These are phyloP conservation scores for Vinca minor DNA, from an alignment of 257 asterid genomes.

Conservation along the genomic window DNA sequence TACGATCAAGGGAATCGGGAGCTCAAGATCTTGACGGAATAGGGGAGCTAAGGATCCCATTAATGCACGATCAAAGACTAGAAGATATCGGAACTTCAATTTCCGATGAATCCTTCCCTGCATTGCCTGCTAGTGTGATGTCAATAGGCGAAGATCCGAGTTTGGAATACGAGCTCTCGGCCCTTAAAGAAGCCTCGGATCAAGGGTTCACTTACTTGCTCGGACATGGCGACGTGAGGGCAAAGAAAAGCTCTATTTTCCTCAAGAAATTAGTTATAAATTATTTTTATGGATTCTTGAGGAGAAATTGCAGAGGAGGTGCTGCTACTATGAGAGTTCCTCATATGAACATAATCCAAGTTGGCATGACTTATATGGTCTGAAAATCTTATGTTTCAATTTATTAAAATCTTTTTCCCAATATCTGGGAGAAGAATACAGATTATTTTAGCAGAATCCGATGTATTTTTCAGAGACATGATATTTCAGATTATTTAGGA, in stretches of 20 bases:
- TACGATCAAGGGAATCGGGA: constrained; percentile 34
- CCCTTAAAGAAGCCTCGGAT: constrained; percentile 57
- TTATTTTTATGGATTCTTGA: constrained; percentile 76
- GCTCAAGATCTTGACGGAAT: constrained; percentile 32
- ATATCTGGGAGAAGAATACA: no score
- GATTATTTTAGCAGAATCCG: no score
- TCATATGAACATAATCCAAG: constrained; percentile 68
- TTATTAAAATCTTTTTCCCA: no score
- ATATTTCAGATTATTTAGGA: no score
- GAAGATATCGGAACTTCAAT: constrained; percentile 22
- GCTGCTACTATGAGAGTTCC: constrained; percentile 90
- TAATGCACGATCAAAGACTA: constrained; percentile 37
- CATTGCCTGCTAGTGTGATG: constrained; percentile 48
- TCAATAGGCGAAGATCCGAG: constrained; percentile 60
- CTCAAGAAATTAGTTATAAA: constrained; percentile 70
- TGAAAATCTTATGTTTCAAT: no score
- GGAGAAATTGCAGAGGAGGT: constrained; percentile 91
- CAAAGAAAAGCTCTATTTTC: constrained; percentile 69
- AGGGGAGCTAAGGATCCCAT: constrained; percentile 41
- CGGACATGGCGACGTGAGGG: constrained; percentile 83
- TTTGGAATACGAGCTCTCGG: constrained; percentile 81
- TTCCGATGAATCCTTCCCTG: constrained; percentile 12
- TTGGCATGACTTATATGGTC: constrained; percentile 85
- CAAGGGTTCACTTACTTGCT: constrained; percentile 83
- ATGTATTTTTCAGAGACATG: no score